Evolutionary conservation across 148 eudicot species (phyloP).

Genomic region (Diospyros lotus): DNA sequence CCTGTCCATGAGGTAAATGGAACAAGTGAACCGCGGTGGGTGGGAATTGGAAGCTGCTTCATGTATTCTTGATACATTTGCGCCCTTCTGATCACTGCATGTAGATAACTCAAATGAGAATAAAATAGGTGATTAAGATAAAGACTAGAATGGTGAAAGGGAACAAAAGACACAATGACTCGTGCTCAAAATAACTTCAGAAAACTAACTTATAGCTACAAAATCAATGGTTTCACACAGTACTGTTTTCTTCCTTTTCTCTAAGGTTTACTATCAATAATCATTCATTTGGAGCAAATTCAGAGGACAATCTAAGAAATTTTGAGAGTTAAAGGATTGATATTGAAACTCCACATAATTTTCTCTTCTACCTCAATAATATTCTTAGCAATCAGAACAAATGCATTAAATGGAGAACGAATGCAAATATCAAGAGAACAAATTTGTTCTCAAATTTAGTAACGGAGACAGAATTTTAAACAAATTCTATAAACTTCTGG

Average conservation of each 20-base stretch:
- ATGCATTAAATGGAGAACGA: too few relatives aligned
- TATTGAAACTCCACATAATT: background rate
- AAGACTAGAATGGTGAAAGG: background rate
- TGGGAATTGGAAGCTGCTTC: slow-evolving; percentile 61
- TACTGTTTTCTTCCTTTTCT: background rate
- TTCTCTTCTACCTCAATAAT: background rate
- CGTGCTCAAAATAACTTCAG: background rate
- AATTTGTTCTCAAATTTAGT: background rate
- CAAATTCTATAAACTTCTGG: background rate
- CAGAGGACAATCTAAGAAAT: too few relatives aligned
- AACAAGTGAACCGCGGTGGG: slow-evolving; percentile 49
- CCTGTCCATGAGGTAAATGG: slow-evolving; percentile 71
- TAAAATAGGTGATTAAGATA: background rate
- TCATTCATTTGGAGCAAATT: background rate
- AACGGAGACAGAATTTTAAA: background rate
- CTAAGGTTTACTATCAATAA: background rate
- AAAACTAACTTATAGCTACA: background rate
- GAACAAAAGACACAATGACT: background rate
- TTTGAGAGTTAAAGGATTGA: too few relatives aligned
- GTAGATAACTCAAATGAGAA: slow-evolving; percentile 14
- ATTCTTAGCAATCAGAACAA: background rate
- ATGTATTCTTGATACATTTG: slow-evolving; percentile 75
- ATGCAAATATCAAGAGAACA: background rate
- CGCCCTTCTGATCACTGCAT: slow-evolving; percentile 49
- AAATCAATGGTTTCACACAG: background rate